phyloP scores from a whole-genome alignment of 2,329 filamentous ascomycete species.

The Uncinocarpus reesii region DNA sequence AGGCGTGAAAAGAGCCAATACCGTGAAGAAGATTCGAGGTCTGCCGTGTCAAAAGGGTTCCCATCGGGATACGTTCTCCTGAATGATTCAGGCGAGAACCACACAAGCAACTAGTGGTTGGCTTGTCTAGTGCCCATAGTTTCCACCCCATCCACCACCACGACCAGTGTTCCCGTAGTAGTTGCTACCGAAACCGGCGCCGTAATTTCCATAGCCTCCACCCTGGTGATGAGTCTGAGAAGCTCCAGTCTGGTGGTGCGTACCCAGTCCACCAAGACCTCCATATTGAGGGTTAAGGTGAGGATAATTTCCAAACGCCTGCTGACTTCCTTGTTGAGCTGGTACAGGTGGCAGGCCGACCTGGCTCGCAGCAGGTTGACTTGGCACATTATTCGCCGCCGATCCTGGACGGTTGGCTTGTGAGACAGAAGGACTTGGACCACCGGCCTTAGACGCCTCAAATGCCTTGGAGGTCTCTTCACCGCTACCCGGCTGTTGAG shows the following conservation, averaged over 20 bases:
- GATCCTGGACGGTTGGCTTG: slow-evolving; percentile 55
- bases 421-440: slow-evolving; percentile 51
- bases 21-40: not conserved
- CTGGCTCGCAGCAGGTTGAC: slow-evolving; percentile 41
- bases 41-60: not conserved
- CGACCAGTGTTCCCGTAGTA: slow-evolving; percentile 37
- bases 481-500: slow-evolving; percentile 37
- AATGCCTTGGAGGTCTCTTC: slow-evolving; percentile 51
- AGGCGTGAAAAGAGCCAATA: not conserved
- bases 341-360: slow-evolving; percentile 46
- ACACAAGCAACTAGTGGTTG: not conserved
- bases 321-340: slow-evolving; percentile 42
- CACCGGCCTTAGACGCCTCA: slow-evolving; percentile 46
- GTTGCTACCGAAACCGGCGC: slow-evolving; percentile 32
- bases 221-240: slow-evolving; percentile 33
- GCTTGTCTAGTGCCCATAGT: slow-evolving; percentile 39
- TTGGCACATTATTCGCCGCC: slow-evolving; percentile 49
- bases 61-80: not conserved
- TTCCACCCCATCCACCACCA: slow-evolving; percentile 38
- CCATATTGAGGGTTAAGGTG: slow-evolving; percentile 45
- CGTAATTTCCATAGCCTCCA: slow-evolving; percentile 36
- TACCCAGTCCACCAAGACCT: slow-evolving; percentile 31
- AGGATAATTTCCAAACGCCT: slow-evolving; percentile 48
- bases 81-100: not conserved
- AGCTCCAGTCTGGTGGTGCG: slow-evolving; percentile 33